Evolutionary conservation across 2,329 filamentous ascomycete species (phyloP).

Genomic region (Pseudonectria foliicola): DNA sequence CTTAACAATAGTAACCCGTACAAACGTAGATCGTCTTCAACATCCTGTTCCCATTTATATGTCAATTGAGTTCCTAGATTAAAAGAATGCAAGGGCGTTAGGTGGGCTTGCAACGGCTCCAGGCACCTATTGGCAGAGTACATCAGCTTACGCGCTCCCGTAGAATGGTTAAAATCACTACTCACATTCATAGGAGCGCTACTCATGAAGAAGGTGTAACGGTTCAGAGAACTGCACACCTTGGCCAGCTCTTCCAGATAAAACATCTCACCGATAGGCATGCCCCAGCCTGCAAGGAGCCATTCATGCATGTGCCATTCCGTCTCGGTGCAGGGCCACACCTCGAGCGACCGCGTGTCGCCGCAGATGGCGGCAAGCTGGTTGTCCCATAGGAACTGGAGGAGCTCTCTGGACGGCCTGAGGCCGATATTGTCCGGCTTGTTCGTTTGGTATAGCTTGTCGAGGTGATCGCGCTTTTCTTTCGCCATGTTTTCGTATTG

Average conservation of each 20-base stretch:
- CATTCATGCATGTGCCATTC: constrained; percentile 31
- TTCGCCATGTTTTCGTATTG: constrained; percentile 12
- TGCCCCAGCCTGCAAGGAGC: constrained; percentile 40
- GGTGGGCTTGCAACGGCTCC: constrained; percentile 12
- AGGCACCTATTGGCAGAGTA: constrained; percentile 3
- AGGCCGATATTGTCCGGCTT: constrained; percentile 27
- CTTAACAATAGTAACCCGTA: too few species aligned
- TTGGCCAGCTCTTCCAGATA: constrained; percentile 26
- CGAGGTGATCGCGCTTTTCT: constrained; percentile 8
- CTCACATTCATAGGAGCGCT: constrained; percentile 36
- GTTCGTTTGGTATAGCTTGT: constrained; percentile 10
- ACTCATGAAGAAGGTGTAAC: constrained; percentile 43
- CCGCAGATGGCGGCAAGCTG: constrained; percentile 35
- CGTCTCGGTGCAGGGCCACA: constrained; percentile 22
- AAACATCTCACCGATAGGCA: constrained; percentile 32
- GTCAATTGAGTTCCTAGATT: too few species aligned
- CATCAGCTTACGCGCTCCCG: too few species aligned
- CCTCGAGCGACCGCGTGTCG: constrained; percentile 34
- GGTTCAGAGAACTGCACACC: constrained; percentile 42
- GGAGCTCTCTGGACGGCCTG: constrained; percentile 25
- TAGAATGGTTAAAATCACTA: too few species aligned
- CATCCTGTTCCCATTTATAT: too few species aligned
- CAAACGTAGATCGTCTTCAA: too few species aligned
- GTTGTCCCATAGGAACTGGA: constrained; percentile 35
- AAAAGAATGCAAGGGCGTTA: constrained; percentile 11